phyloP scores from a whole-genome alignment of 805 yeast genomes.

The Sugiyamaella smithiae region DNA sequence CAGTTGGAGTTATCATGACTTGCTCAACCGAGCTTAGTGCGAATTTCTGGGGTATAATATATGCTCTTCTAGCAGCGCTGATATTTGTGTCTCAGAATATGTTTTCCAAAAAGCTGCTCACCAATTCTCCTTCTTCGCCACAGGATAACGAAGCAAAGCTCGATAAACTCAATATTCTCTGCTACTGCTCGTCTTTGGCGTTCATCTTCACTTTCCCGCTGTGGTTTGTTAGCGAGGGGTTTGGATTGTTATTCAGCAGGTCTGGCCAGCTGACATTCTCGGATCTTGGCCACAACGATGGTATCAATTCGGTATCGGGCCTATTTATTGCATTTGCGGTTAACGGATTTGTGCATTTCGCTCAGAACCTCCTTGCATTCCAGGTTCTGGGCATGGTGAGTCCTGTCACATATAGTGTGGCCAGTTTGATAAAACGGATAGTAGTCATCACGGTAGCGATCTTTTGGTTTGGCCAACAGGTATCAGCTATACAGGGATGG shows the following conservation, averaged over 20 bases:
- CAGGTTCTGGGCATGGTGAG: constrained; percentile 77
- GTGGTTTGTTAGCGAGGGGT: constrained; percentile 62
- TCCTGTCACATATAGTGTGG: constrained; percentile 82
- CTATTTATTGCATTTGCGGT: constrained; percentile 47
- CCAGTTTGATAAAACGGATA: constrained; percentile 85
- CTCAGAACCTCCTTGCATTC: constrained; percentile 78
- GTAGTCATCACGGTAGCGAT: constrained; percentile 78
- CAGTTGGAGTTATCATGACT: constrained; percentile 77
- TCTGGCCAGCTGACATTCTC: background rate
- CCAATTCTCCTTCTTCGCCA: constrained; percentile 32
- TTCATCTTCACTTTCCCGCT: constrained; percentile 68
- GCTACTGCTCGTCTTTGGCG: constrained; percentile 76
- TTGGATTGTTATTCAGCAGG: constrained; percentile 9
- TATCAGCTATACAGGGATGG: constrained; percentile 38
- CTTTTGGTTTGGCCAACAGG: constrained; percentile 51
- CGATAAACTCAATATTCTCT: constrained; percentile 75
- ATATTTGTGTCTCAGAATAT: constrained; percentile 85
- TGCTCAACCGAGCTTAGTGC: constrained; percentile 43
- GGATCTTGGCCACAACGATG: background rate
- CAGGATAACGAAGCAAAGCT: constrained; percentile 42
- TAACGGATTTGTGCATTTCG: constrained; percentile 74
- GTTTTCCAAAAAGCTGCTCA: constrained; percentile 78
- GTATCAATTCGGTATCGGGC: constrained; percentile 33
- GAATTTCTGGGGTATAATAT: constrained; percentile 60
- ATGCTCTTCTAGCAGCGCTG: constrained; percentile 64